These are phyloP conservation scores for Zalaria obscura DNA, from an alignment of 2,329 filamentous ascomycete species.

Conservation along the genomic window DNA sequence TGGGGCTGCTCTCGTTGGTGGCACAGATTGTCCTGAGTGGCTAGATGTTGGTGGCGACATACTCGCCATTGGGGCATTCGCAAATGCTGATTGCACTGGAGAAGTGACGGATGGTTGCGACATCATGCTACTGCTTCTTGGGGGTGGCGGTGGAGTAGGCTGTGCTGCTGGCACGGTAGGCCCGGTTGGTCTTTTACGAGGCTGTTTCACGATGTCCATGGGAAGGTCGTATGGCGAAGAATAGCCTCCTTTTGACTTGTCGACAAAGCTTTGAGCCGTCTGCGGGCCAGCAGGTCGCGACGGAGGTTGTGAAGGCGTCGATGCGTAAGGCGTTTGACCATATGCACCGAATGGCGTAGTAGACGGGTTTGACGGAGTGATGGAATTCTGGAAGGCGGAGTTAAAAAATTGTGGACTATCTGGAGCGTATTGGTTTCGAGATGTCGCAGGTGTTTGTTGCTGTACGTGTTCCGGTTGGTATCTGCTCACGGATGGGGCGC, in stretches of 20 bases:
- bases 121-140: constrained; percentile 46
- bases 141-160: constrained; percentile 35
- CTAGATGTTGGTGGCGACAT: constrained; percentile 26
- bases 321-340: background rate
- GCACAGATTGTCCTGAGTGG: constrained; percentile 16
- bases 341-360: background rate
- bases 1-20: constrained; percentile 1
- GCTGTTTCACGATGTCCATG: constrained; percentile 61
- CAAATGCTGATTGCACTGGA: constrained; percentile 6
- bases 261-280: constrained; percentile 61
- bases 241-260: constrained; percentile 85
- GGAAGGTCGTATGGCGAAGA: constrained; percentile 90
- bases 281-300: constrained; percentile 4
- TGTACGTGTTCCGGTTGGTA: constrained; percentile 6
- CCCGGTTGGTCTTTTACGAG: constrained; percentile 40
- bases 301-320: background rate
- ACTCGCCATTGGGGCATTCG: constrained; percentile 18
- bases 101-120: constrained; percentile 16
- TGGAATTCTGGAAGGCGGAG: constrained; percentile 15
- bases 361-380: background rate
- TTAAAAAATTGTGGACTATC: constrained; percentile 35
- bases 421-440: constrained; percentile 31
- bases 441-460: constrained; percentile 11
- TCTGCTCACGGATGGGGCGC: constrained; percentile 5
- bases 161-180: constrained; percentile 19